phyloP scores from a whole-genome alignment of 176 grass and related monocot species.

The Ampelocalamus luodianensis region DNA sequence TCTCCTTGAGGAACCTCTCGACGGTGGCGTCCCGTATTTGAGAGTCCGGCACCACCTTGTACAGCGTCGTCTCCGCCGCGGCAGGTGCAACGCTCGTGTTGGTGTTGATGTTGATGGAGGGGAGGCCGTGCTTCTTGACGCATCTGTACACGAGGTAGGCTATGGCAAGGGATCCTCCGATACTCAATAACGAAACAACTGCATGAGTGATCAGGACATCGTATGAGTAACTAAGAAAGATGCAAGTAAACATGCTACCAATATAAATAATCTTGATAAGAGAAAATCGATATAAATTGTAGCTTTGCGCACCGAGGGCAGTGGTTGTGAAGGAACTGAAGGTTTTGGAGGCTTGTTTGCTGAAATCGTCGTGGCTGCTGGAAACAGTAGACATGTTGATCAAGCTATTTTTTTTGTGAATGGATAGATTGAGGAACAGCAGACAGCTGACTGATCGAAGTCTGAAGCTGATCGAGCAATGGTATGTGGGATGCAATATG shows the following conservation, averaged over 20 bases:
- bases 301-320: background rate
- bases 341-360: no score
- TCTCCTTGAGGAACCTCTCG: background rate
- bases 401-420: no score
- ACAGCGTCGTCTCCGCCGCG: background rate
- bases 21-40: background rate
- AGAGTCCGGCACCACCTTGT: constrained; percentile 12
- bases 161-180: background rate
- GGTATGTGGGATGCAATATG: no score
- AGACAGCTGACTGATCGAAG: no score
- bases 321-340: background rate
- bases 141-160: constrained; percentile 10
- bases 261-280: no score
- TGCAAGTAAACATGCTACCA: no score
- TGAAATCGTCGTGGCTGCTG: background rate
- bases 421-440: no score
- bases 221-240: no score
- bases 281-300: no score
- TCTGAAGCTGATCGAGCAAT: no score
- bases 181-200: background rate
- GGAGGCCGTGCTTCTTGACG: constrained; percentile 16
- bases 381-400: background rate
- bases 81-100: background rate
- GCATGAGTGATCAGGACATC: background rate
- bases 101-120: background rate